phyloP scores from a whole-genome alignment of 2,329 filamentous ascomycete genomes.

The Paramyrothecium sp. region DNA sequence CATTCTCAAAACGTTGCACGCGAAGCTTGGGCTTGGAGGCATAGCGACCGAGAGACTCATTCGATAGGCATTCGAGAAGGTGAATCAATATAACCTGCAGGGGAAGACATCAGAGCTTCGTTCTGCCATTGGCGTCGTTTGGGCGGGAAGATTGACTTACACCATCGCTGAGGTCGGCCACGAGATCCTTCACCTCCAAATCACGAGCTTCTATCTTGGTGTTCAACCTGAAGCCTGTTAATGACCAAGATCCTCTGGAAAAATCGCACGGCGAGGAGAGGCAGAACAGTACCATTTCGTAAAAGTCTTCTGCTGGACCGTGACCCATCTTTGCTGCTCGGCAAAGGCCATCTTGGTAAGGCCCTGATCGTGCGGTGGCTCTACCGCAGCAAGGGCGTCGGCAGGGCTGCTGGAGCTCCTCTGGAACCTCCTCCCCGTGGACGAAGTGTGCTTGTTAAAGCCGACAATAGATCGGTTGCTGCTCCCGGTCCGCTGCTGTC shows the following conservation, averaged over 20 bases:
- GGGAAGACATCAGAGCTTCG: conserved; percentile 12
- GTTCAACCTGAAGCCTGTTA: conserved; percentile 69
- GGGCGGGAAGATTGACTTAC: conserved; percentile 53
- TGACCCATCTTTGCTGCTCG: conserved; percentile 67
- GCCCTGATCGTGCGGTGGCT: conserved; percentile 48
- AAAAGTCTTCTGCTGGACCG: conserved; percentile 97
- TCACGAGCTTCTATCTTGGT: conserved; percentile 82
- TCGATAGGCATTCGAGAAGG: conserved; percentile 91
- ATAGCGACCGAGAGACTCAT: conserved; percentile 94
- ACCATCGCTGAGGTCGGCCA: conserved; percentile 87
- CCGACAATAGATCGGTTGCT: conserved; percentile 18
- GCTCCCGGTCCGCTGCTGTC: conserved; percentile 43
- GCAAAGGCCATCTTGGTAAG: conserved; percentile 61
- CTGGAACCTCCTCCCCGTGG: conserved; percentile 19
- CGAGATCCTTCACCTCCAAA: conserved; percentile 82
- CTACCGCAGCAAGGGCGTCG: conserved; percentile 42
- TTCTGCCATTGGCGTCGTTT: not conserved
- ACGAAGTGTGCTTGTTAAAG: not conserved
- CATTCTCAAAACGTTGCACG: conserved; percentile 97
- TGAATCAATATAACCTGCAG: conserved; percentile 87
- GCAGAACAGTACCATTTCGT: conserved; percentile 71
- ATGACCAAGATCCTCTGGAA: not conserved
- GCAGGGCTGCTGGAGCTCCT: conserved; percentile 34
- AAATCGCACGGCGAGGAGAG: not conserved
- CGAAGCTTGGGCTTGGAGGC: conserved; percentile 93